A percentile compares a stretch with the other conserved stretches of the same genome.
Conservation (phyloP, 805 yeast species). For the Myxozyma geophila region DNA sequence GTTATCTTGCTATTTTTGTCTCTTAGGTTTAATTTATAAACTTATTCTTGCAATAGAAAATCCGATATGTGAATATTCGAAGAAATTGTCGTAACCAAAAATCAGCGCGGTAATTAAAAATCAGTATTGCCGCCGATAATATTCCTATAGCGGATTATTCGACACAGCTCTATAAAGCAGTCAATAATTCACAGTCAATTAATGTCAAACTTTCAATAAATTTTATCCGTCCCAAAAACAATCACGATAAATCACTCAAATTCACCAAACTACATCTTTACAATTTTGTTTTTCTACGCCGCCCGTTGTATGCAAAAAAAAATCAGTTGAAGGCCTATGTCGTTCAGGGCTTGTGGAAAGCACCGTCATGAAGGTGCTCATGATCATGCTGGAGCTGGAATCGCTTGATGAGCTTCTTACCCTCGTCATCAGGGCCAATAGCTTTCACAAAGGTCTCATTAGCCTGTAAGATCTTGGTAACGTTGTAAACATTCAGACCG, state of each 20-base stretch:
- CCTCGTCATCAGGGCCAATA: slow-evolving; percentile 24
- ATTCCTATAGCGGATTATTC: too few species aligned
- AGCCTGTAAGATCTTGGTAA: slow-evolving; percentile 41
- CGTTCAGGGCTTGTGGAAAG: slow-evolving; percentile 20
- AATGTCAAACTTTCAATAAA: too few species aligned
- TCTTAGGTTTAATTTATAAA: too few species aligned
- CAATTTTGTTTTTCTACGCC: neutral
- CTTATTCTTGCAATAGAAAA: too few species aligned
- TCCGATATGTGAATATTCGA: too few species aligned
- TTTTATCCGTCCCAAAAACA: neutral
- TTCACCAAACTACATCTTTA: too few species aligned
- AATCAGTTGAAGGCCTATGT: neutral
- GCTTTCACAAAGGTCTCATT: slow-evolving; percentile 30
- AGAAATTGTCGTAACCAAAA: too few species aligned
- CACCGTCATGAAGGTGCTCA: slow-evolving; percentile 27
- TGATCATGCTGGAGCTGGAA: slow-evolving; percentile 29
- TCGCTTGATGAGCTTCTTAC: slow-evolving; percentile 20
- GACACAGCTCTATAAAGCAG: neutral
- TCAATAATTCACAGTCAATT: neutral
- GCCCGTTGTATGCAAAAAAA: slow-evolving; percentile 1
- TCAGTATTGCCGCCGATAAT: neutral
- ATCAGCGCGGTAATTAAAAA: too few species aligned
- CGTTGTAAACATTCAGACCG: slow-evolving; percentile 44
- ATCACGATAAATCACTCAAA: neutral
- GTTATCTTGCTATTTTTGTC: too few species aligned